These are phyloP conservation scores for Plasmodium chabaudi DNA, from an alignment of 169 alveolate species.

Conservation along the genomic window DNA sequence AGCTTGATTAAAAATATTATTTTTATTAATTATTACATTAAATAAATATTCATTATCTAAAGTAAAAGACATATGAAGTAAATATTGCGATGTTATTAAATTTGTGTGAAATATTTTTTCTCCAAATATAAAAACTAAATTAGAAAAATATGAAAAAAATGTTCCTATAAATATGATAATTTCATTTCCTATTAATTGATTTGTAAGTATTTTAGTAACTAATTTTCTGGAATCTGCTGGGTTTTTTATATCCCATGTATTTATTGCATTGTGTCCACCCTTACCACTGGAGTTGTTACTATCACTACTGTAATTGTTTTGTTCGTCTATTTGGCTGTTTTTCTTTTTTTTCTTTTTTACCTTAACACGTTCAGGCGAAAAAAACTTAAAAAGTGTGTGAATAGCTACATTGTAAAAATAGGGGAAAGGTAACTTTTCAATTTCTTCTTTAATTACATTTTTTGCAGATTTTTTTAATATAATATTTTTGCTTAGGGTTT, in stretches of 20 bases:
- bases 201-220: conserved; percentile 42
- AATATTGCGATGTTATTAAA: conserved; percentile 25
- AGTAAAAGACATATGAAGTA: conserved; percentile 66
- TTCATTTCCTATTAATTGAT: conserved; percentile 44
- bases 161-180: conserved; percentile 66
- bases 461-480: conserved; percentile 56
- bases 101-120: conserved; percentile 11
- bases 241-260: conserved; percentile 47
- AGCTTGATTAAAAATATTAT: conserved; percentile 13
- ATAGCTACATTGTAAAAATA: conserved; percentile 50
- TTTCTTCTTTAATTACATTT: conserved; percentile 32
- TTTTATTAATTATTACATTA: conserved; percentile 45
- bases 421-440: conserved; percentile 49
- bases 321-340: too few species aligned
- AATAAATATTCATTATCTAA: conserved; percentile 54
- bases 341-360: conserved; percentile 10
- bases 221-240: conserved; percentile 74
- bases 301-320: too few species aligned
- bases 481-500: conserved; percentile 26
- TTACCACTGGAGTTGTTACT: too few species aligned
- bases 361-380: conserved; percentile 28
- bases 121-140: conserved; percentile 26
- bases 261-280: too few species aligned
- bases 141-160: conserved; percentile 38
- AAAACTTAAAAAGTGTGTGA: conserved; percentile 52